Evolutionary conservation across 768 basidiomycete genomes (phyloP).

Genomic region (Fomitopsis serialis): DNA sequence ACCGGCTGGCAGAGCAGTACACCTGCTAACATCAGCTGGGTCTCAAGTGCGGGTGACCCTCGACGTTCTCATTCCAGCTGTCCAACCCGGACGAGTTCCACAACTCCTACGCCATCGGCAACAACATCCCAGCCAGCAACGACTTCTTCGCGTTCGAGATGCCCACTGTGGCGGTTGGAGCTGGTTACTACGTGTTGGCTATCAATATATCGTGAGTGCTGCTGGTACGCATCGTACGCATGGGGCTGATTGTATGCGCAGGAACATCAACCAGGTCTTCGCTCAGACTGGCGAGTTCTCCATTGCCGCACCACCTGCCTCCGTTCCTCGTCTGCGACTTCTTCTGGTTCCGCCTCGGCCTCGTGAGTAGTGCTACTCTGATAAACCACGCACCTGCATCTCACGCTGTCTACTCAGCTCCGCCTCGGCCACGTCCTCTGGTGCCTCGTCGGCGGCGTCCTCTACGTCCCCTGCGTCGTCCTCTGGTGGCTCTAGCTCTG

Average conservation of each 20-base stretch:
- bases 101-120: constrained; percentile 47
- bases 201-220: constrained; percentile 34
- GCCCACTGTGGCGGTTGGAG: constrained; percentile 40
- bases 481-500: constrained; percentile 2
- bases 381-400: not conserved
- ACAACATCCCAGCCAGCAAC: constrained; percentile 39
- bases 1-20: constrained; percentile 27
- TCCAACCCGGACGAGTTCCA: constrained; percentile 42
- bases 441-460: constrained; percentile 8
- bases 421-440: constrained; percentile 11
- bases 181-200: constrained; percentile 43
- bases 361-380: not conserved
- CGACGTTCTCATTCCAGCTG: constrained; percentile 39
- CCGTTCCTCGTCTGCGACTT: constrained; percentile 11
- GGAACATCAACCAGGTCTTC: constrained; percentile 42
- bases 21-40: constrained; percentile 42
- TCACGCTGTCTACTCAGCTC: not conserved
- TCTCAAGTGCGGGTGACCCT: constrained; percentile 37
- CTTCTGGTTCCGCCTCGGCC: not conserved
- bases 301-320: constrained; percentile 26
- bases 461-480: constrained; percentile 13
- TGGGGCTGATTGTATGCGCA: not conserved
- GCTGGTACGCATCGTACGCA: not conserved
- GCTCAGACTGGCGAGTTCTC: constrained; percentile 35
- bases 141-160: constrained; percentile 34